Evolutionary conservation across 2,329 filamentous ascomycete genomes (phyloP).

Genomic region (Magnaporthiopsis incrustans): DNA sequence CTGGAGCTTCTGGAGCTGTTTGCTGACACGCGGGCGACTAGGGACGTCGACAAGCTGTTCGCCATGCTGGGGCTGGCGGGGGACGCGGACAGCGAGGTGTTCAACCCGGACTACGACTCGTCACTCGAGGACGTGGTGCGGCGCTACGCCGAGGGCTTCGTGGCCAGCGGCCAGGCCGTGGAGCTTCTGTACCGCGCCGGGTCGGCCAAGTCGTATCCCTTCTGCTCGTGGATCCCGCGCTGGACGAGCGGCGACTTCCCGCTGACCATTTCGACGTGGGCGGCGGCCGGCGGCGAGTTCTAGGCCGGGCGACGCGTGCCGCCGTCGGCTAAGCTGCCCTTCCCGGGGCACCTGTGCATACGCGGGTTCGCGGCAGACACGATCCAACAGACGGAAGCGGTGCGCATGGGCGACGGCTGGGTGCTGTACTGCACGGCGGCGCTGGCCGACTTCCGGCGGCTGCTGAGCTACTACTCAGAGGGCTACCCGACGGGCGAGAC

Average conservation of each 20-base stretch:
- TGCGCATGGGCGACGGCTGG: not conserved
- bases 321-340: not conserved
- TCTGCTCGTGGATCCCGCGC: conserved; percentile 2
- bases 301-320: not conserved
- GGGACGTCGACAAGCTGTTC: not conserved
- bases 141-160: not conserved
- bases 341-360: not conserved
- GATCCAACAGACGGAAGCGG: too few species aligned
- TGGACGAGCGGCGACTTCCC: not conserved
- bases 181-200: not conserved
- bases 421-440: not conserved
- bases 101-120: not conserved
- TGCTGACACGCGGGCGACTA: not conserved
- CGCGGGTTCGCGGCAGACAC: not conserved
- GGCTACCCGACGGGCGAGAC: conserved; percentile 1
- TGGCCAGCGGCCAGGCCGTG: not conserved
- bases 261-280: not conserved
- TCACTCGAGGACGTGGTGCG: not conserved
- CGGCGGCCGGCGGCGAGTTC: not conserved
- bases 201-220: not conserved
- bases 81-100: not conserved
- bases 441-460: not conserved
- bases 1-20: not conserved
- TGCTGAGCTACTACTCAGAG: not conserved
- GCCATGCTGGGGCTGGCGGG: not conserved